Base-by-base conservation (phyloP, 768 basidiomycete species). In the Calocera cornea region DNA sequence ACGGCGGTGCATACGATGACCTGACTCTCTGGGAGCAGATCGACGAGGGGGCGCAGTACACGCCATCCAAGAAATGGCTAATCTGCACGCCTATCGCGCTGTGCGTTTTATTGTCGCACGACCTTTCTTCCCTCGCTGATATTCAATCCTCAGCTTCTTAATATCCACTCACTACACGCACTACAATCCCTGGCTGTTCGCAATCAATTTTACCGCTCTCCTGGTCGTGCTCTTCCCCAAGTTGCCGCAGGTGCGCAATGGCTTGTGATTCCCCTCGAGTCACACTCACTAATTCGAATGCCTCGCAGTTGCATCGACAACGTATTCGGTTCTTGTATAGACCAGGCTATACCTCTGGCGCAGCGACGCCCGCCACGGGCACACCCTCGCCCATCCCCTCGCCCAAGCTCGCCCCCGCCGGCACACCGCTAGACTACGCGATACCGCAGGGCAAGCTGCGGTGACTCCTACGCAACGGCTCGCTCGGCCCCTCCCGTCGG, bases 11-110 rank as follows among this genome's bases (percentile, higher is more conserved):
- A 14, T 99, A 95, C 78, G 97, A 98, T 76, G 92, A 97, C 72
- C 83, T 98, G 63, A 98, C 97, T 0, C 80, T 99, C 34, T 99
- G 97, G 97, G 97, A 99, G 75, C 97, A 99, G 81, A 99, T 99
- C 64, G 97, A 99, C 77, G 89, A 91, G 64, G 97, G 97, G 41
- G 97, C 95, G 0, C 97, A 98, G 74, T 97, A 98, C 77, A 99
- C 97, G 3, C 97, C 97, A 0, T 88, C 97, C 3, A 97, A 92
- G 80, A 99, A 99, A 76, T 98, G 94, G 92, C 81, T 99, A 33
- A 83, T 97, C 68, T 86, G 84, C 65, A 87, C 94, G 8, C 97
- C 97, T 0, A 87, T 98, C 71, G 82, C 83, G 40, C 80, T 99
- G 97, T 97, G 72, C 75, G 92, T 79, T n/a, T 8, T 44, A n/a